Conservation (phyloP, 2,329 filamentous ascomycete genomes). For the Fusarium papillatum region DNA sequence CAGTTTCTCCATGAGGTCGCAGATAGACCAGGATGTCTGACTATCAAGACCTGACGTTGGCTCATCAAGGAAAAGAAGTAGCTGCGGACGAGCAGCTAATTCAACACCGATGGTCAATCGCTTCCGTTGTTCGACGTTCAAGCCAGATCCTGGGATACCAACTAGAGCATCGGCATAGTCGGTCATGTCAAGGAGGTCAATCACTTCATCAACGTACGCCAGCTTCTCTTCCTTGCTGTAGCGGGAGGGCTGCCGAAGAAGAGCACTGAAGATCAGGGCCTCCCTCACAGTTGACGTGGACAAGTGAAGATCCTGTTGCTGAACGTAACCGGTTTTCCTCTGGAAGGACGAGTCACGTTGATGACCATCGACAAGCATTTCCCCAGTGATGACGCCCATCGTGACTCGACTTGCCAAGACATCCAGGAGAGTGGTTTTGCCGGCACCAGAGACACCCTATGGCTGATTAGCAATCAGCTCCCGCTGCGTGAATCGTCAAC, state of each 20-base stretch:
- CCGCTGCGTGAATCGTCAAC: not conserved
- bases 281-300: conserved; percentile 51
- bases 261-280: conserved; percentile 53
- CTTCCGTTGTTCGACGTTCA: conserved; percentile 64
- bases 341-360: not conserved
- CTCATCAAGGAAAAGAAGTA: conserved; percentile 66
- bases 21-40: conserved; percentile 77
- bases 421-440: not conserved
- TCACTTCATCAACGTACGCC: conserved; percentile 64
- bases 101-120: conserved; percentile 62
- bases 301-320: not conserved
- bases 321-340: not conserved
- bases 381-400: not conserved
- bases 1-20: conserved; percentile 75
- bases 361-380: not conserved
- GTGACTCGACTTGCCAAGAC: not conserved
- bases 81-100: conserved; percentile 54
- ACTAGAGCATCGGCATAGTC: conserved; percentile 67
- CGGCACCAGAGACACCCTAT: not conserved
- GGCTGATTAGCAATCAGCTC: not conserved
- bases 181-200: conserved; percentile 64
- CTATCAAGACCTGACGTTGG: conserved; percentile 62
- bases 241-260: conserved; percentile 55
- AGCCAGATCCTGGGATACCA: conserved; percentile 50
- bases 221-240: conserved; percentile 58